Base-by-base conservation (phyloP, 1,139 yeast species). In the Arxiozyma slooffiae region DNA sequence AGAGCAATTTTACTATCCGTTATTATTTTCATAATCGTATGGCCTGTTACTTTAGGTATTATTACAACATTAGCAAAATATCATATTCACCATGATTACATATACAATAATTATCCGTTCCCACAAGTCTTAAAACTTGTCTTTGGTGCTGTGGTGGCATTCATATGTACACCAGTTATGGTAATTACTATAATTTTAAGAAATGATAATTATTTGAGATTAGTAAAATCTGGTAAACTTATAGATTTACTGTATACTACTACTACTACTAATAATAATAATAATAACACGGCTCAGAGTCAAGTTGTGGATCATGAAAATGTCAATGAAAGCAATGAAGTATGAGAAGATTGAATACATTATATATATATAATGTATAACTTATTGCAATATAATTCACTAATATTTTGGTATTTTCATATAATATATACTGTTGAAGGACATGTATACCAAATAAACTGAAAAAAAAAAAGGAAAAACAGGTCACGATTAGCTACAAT, bases 1-100 rank as follows among this genome's bases (percentile, higher is more conserved):
- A 51, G 62, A 34, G 53, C 55, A n/a, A 44, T 59, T 45, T 44
- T 57, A 14, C 48, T 53, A 6, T 55, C 56, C 9, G 50, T 53
- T 1, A 43, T 50, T 18, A 44, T 56, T 7, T 60, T 58, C 49
- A 26, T 55, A 24, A 48, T 56, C 18, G 53, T 59, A 18, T 60
- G 64, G 64, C 64, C 64, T 7, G 55, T 57, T 1, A 57, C 62
- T 7, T 57, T 60, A 60, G 64, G 63, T 20, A 55, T 60, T 22
- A 40, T 59, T 50, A 60, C 60, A 0, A 58, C 61, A 18, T 53
- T 53, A 17, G 62, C 62, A 16, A 51, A 53, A 7, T 47, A 36
- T 21, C 47, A 50, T 22, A 52, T 54, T 9, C 43, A 50, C 20
- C 48, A 58, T 38, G 64, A 60, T 24, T 58, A 50, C 48, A 47